These are phyloP conservation scores for Ilex paraguariensis DNA, from an alignment of 305 asterid genomes.

Conservation along the genomic window DNA sequence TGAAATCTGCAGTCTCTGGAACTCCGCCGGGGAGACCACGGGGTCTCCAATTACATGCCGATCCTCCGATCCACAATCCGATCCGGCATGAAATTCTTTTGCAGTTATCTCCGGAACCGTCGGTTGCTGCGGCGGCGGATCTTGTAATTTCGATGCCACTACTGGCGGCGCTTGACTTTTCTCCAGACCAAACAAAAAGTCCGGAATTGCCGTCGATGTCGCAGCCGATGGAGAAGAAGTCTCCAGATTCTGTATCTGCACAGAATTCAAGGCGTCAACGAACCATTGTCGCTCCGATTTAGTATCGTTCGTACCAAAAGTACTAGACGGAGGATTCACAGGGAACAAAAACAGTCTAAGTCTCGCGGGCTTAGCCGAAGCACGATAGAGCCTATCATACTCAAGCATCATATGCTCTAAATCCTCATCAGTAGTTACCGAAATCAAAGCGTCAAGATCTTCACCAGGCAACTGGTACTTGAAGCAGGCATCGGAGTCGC, in stretches of 20 bases:
- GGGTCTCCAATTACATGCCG: constrained; percentile 24
- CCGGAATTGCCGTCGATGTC: constrained; percentile 15
- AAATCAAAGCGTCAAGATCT: constrained; percentile 38
- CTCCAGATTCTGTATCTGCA: constrained; percentile 25
- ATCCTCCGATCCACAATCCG: constrained; percentile 13
- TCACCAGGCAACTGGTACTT: constrained; percentile 44
- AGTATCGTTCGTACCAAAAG: constrained; percentile 26
- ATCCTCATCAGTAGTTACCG: constrained; percentile 40
- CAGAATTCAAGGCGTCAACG: constrained; percentile 36
- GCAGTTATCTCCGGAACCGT: constrained; percentile 12
- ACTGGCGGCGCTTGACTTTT: constrained; percentile 18
- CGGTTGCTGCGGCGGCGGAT: constrained; percentile 8
- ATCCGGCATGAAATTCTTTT: constrained; percentile 9
- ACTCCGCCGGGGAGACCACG: constrained; percentile 14
- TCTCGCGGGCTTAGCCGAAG: constrained; percentile 29
- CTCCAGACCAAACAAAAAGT: constrained; percentile 31
- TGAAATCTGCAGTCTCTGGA: constrained; percentile 31
- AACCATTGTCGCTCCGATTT: constrained; percentile 36
- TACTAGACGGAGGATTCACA: constrained; percentile 12
- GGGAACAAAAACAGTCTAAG: constrained; percentile 31
- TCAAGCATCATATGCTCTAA: constrained; percentile 44
- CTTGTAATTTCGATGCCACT: constrained; percentile 12
- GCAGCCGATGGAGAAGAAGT: constrained; percentile 19
- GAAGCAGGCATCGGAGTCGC: constrained; percentile 20
- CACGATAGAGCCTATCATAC: constrained; percentile 27